These are phyloP conservation scores for Peronospora farinosa DNA, from an alignment of 352 stramenopile genomes.

Conservation along the genomic window DNA sequence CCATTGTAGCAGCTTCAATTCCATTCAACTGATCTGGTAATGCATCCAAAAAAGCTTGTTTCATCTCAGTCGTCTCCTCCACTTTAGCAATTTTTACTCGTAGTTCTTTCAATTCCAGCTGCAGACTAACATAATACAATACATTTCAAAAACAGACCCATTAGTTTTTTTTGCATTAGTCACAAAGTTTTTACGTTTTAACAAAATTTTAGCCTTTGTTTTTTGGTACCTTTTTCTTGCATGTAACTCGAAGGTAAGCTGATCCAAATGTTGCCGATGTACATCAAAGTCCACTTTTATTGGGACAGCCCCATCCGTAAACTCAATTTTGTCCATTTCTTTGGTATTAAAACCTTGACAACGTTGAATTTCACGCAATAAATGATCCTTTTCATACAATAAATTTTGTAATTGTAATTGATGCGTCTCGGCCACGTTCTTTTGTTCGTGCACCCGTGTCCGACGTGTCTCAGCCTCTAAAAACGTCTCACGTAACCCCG, in stretches of 20 bases:
- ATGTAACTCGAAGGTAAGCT: conserved; percentile 58
- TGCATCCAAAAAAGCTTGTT: conserved; percentile 53
- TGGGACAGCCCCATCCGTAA: conserved; percentile 42
- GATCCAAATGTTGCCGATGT: conserved; percentile 58
- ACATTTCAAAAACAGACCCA: no score
- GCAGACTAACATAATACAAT: no score
- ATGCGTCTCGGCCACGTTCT: conserved; percentile 64
- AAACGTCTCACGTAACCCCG: conserved; percentile 56
- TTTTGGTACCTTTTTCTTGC: conserved; percentile 44
- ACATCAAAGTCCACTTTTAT: conserved; percentile 46
- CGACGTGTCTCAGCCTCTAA: conserved; percentile 59
- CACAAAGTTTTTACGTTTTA: no score
- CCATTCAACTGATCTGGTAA: conserved; percentile 42
- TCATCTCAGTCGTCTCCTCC: conserved; percentile 44
- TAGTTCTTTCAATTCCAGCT: conserved; percentile 50
- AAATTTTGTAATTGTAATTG: conserved; percentile 78
- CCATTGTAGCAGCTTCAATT: conserved; percentile 55
- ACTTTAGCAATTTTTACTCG: conserved; percentile 57
- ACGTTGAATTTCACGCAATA: conserved; percentile 69
- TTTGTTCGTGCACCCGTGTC: conserved; percentile 60
- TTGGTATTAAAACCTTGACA: conserved; percentile 66
- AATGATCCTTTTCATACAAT: conserved; percentile 79
- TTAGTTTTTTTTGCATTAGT: no score
- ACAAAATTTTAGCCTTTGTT: not conserved
- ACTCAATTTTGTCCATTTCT: conserved; percentile 80